Conservation (phyloP, 345 rosid species). For the Hypericum androsaemum region DNA sequence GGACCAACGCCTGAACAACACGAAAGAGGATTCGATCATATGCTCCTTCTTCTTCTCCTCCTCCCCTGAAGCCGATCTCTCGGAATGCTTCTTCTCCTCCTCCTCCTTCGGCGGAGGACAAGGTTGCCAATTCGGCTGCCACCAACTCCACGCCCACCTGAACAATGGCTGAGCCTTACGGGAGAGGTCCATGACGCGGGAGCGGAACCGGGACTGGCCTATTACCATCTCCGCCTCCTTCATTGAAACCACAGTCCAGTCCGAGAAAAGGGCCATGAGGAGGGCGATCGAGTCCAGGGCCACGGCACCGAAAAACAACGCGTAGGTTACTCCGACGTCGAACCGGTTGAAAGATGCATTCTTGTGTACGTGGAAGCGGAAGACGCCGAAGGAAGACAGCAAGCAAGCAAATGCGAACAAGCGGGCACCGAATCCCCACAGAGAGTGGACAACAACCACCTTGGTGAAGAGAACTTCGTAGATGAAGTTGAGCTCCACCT, state of each 20-base stretch:
- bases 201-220: not conserved
- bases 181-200: no score
- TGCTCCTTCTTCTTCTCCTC: no score
- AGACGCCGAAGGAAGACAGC: slow-evolving; percentile 24
- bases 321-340: slow-evolving; percentile 45
- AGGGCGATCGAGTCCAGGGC: slow-evolving; percentile 41
- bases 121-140: no score
- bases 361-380: slow-evolving; percentile 23
- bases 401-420: slow-evolving; percentile 19
- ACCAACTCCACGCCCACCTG: no score
- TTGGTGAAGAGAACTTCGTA: slow-evolving; percentile 57
- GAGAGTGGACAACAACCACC: slow-evolving; percentile 32
- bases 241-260: slow-evolving; percentile 38
- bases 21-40: not conserved
- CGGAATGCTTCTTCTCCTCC: no score
- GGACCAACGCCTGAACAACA: slow-evolving; percentile 46
- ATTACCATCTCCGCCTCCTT: slow-evolving; percentile 8
- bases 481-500: slow-evolving; percentile 51
- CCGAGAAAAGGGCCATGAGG: slow-evolving; percentile 40
- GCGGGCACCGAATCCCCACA: slow-evolving; percentile 19
- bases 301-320: slow-evolving; percentile 38
- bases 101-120: no score
- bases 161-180: no score
- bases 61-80: no score
- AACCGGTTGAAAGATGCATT: slow-evolving; percentile 12